phyloP scores from a whole-genome alignment of 768 basidiomycete species.

The Pseudohyphozyma bogoriensis region DNA sequence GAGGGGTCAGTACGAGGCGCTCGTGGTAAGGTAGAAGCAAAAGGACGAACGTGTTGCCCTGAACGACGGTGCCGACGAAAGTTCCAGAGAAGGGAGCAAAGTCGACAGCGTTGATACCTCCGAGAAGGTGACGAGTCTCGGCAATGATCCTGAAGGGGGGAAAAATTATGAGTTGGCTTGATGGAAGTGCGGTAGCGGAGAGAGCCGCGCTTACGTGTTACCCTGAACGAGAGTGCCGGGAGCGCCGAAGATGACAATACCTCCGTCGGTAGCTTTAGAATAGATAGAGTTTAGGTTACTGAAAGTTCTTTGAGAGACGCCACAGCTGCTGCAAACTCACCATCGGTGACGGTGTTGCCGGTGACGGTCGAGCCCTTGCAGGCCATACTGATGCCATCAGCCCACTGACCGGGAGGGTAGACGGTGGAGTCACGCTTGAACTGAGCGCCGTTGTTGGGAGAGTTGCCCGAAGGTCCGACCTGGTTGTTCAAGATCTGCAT shows the following conservation, averaged over 20 bases:
- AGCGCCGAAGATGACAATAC: conserved; percentile 35
- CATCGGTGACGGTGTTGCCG: conserved; percentile 33
- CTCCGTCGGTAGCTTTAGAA: background rate
- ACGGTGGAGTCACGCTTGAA: conserved; percentile 16
- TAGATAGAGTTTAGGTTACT: background rate
- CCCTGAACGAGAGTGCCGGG: conserved; percentile 20
- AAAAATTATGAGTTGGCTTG: background rate
- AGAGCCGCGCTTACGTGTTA: no score
- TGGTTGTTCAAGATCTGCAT: conserved; percentile 31
- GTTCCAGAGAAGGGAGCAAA: conserved; percentile 23
- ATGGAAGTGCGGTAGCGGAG: no score
- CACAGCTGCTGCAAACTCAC: conserved; percentile 1
- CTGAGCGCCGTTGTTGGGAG: conserved; percentile 24
- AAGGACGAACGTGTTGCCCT: conserved; percentile 32
- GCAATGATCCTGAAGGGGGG: background rate
- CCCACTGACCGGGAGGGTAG: no score
- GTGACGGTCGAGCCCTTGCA: conserved; percentile 30
- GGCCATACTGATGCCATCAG: conserved; percentile 34
- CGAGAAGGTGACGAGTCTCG: conserved; percentile 2
- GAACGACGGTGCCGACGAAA: conserved; percentile 28
- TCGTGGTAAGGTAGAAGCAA: conserved; percentile 23
- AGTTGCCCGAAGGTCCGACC: conserved; percentile 27
- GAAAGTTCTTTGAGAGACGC: background rate
- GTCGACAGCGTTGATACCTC: conserved; percentile 32
- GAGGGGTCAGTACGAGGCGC: conserved; percentile 29